phyloP scores from a whole-genome alignment of 495 filamentous ascomycete species.

The Penicillium riverlandense region DNA sequence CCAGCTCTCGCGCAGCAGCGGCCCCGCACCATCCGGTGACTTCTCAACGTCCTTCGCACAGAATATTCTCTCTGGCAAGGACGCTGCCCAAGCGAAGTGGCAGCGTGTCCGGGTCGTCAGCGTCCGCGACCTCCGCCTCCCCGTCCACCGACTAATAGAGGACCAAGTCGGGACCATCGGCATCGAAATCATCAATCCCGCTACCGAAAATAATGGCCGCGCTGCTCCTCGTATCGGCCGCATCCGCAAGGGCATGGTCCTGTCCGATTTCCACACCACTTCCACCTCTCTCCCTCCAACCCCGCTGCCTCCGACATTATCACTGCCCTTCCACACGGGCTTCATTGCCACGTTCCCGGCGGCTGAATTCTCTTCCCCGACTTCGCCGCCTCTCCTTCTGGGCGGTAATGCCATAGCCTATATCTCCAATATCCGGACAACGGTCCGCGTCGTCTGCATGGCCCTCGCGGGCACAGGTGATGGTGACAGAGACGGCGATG shows the following conservation, averaged over 20 bases:
- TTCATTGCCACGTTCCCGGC: constrained; percentile 42
- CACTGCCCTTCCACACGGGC: constrained; percentile 37
- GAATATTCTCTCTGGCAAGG: constrained; percentile 19
- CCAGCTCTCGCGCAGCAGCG: constrained; percentile 10
- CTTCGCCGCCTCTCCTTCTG: constrained; percentile 40
- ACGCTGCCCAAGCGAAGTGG: constrained; percentile 49
- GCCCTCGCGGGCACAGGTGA: constrained; percentile 25
- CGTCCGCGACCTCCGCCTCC: constrained; percentile 79
- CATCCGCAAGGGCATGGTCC: constrained; percentile 79
- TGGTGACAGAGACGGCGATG: constrained; percentile 15
- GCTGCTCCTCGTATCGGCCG: constrained; percentile 26
- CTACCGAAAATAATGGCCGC: constrained; percentile 9
- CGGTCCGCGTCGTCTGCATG: constrained; percentile 60
- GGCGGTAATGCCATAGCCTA: constrained; percentile 71
- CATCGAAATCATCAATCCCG: constrained; percentile 48
- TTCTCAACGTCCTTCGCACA: constrained; percentile 28
- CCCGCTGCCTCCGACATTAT: constrained; percentile 5
- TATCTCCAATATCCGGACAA: constrained; percentile 76
- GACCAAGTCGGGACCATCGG: constrained; percentile 92
- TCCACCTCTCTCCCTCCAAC: constrained; percentile 26
- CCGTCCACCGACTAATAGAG: constrained; percentile 64
- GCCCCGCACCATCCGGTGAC: constrained; percentile 23
- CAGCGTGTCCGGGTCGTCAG: constrained; percentile 71
- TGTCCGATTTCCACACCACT: constrained; percentile 51
- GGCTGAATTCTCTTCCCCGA: constrained; percentile 29